Conservation (phyloP, 2,329 filamentous ascomycete species). For the Alternaria ethzedia region DNA sequence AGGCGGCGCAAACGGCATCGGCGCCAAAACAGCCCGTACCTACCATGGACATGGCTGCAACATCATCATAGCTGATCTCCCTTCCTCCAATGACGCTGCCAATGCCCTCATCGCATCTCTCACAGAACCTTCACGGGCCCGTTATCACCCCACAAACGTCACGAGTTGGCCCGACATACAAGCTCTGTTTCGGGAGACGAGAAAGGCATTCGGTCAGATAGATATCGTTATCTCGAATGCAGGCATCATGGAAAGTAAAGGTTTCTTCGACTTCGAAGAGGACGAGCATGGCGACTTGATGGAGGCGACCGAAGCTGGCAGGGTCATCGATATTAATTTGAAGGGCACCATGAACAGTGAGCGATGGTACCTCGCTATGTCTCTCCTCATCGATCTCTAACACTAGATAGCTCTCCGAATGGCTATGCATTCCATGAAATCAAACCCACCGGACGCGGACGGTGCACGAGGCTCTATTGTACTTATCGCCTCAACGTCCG, state of each 20-base stretch:
- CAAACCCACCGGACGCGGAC: conserved; percentile 33
- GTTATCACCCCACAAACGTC: conserved; percentile 49
- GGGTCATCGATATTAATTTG: conserved; percentile 51
- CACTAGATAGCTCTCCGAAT: conserved; percentile 27
- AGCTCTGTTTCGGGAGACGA: conserved; percentile 40
- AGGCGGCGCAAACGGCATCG: conserved; percentile 52
- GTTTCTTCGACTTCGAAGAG: conserved; percentile 42
- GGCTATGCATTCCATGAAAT: conserved; percentile 44
- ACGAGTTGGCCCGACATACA: conserved; percentile 47
- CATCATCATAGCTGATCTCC: conserved; percentile 49
- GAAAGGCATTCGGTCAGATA: conserved; percentile 43
- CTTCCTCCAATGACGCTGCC: conserved; percentile 29
- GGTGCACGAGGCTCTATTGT: conserved; percentile 47
- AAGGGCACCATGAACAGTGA: conserved; percentile 56
- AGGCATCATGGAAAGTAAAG: conserved; percentile 49
- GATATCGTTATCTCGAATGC: conserved; percentile 54
- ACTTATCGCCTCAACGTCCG: conserved; percentile 52
- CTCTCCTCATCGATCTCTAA: not conserved
- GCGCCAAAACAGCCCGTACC: conserved; percentile 47
- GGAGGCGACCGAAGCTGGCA: conserved; percentile 32
- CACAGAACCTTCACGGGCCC: conserved; percentile 34
- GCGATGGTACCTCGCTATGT: not conserved
- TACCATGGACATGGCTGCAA: conserved; percentile 49
- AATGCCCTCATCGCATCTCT: conserved; percentile 38
- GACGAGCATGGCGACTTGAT: conserved; percentile 38